Base-by-base conservation (phyloP, 2,329 filamentous ascomycete species). In the Cladosporium sp. region DNA sequence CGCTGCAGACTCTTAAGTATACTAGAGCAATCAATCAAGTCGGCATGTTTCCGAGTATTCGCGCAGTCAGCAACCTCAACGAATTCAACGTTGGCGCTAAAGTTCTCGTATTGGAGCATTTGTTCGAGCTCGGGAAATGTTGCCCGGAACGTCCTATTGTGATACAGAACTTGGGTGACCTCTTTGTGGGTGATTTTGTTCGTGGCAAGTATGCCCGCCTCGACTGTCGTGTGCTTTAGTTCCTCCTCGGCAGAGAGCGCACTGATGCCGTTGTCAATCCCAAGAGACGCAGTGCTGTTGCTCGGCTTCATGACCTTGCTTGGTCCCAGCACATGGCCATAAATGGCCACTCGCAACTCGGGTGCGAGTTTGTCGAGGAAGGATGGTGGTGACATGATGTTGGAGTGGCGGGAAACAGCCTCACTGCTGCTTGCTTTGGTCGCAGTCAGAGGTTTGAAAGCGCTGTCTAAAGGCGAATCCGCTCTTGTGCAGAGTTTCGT, bases 121-220 rank as follows among this genome's bases (percentile, higher is more conserved):
- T 15, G 15, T 21, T 12, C 32, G n/a, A 57, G 5, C 4, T 59
- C 55, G 2, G 18, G 47, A 1, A 65, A 24, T 44, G 54, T 68
- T 1, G 44, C 14, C 8, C 64, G 58, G 32, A 67, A 34, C 21
- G n/a, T 64, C 57, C 65, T 68, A 26, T 44, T 26, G 28, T 65
- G 55, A 54, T 65, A 69, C 57, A 70, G 65, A 4, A 68, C 49
- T 3, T 67, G 57, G 12, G 64, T 44, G 11, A 65, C 65, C 51
- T 70, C 66, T 11, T 28, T 24, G 52, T 65, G 64, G 21, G 66
- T 65, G 21, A 60, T 6, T 61, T 66, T 67, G 51, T 60, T 69
- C 14, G 59, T 59, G 0, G 60, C 61, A 18, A 70, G 57, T 41
- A 70, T 68, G 2, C 58, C 34, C 0, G 55, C 64, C n/a, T 58